Conservation (phyloP, 352 stramenopile species). For the Globisporangium cederbergense region DNA sequence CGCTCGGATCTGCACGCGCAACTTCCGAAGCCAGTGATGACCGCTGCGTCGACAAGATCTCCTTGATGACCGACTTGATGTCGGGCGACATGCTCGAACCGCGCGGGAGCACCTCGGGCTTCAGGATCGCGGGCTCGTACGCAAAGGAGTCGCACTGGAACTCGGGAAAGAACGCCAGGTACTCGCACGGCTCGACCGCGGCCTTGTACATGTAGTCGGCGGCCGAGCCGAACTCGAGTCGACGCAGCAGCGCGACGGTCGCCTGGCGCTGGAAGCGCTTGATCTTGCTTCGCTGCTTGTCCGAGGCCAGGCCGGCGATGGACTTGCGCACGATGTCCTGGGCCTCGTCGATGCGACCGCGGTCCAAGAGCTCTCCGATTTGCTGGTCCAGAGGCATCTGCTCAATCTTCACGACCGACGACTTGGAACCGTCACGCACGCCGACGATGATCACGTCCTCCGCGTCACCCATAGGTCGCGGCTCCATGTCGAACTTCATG, state of each 20-base stretch:
- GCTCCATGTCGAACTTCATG: slow-evolving; percentile 91
- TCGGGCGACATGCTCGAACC: slow-evolving; percentile 69
- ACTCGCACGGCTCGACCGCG: slow-evolving; percentile 81
- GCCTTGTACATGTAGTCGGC: slow-evolving; percentile 86
- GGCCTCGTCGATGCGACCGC: slow-evolving; percentile 82
- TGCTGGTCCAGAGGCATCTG: slow-evolving; percentile 85
- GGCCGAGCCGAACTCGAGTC: slow-evolving; percentile 74
- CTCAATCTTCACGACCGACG: slow-evolving; percentile 81
- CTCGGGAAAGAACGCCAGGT: slow-evolving; percentile 85
- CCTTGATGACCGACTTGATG: slow-evolving; percentile 74
- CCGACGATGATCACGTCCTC: slow-evolving; percentile 82
- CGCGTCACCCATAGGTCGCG: slow-evolving; percentile 57
- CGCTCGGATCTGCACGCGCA: slow-evolving; percentile 44
- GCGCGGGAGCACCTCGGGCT: slow-evolving; percentile 78
- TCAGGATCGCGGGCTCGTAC: slow-evolving; percentile 80
- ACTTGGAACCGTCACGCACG: slow-evolving; percentile 64
- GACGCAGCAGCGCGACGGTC: slow-evolving; percentile 67
- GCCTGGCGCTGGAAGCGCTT: slow-evolving; percentile 87
- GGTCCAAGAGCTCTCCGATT: slow-evolving; percentile 78
- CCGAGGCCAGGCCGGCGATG: slow-evolving; percentile 57
- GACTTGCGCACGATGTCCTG: slow-evolving; percentile 84
- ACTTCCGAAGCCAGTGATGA: slow-evolving; percentile 53
- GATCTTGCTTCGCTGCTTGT: slow-evolving; percentile 87
- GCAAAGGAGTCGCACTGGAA: slow-evolving; percentile 78
- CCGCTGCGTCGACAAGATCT: slow-evolving; percentile 50